Evolutionary conservation across 73 alveolate species (phyloP), one percentile per base, ranked within the genome.

Genomic region (Paramecium tetraurelia): DNA sequence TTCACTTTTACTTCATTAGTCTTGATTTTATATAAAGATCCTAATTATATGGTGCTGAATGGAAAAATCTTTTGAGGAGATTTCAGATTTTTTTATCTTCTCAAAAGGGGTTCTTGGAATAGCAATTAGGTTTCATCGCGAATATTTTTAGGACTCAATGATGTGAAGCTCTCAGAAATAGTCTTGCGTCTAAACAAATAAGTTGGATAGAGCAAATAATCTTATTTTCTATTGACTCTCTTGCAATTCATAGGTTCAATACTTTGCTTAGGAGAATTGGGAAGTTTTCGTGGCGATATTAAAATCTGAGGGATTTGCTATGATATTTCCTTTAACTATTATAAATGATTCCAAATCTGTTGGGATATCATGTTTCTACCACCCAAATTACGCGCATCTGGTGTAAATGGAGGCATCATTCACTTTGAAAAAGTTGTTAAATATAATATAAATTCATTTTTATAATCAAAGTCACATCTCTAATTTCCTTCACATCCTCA

Each of bases 361-460:
- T 40, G 20, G n/a, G 90, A 40, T 8, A 80, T 80, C 72, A 80
- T 40, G 38, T 80, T 80, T 27, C 90, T 21, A 22, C 90, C 90
- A 44, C 90, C 90, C 46, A 80, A 33, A 80, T 80, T 80, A 40
- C 90, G 70, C 46, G 90, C 46, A 80, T 80, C 90, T 38, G 90
- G 90, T 44, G 90, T 80, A 46, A 80, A 80, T 80, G 90, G 90
- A 80, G 90, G 90, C 84, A 63, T 27, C 1, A 27, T 63, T 53
- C 69, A 63, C 84, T 63, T 63, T 31, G 20, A 63, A 63, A 63
- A 63, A 22, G 84, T 63, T 63, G 84, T 63, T 63, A 63, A 63
- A 63, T 27, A 27, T 27, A 59, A 7, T 24, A 24, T 31, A 11
- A 9, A 63, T 21, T 24, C 4, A 7, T 21, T 29, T 63, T 63